Evolutionary conservation across 2,329 filamentous ascomycete species (phyloP).

Genomic region (Cercospora citrullina): DNA sequence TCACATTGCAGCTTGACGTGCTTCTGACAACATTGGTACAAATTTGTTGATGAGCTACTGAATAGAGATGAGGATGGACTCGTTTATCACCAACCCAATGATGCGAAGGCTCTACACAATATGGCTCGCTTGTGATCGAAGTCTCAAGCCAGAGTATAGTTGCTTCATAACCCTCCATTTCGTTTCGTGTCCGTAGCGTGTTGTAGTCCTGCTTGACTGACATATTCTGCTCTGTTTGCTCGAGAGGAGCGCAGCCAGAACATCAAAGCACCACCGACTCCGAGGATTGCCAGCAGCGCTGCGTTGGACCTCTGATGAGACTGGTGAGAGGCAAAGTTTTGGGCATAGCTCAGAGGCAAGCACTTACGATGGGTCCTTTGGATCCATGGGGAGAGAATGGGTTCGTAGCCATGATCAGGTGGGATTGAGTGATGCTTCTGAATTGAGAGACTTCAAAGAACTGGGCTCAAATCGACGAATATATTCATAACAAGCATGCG

Average conservation of each 20-base stretch:
- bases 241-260: neutral
- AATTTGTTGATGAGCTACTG: neutral
- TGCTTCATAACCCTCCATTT: neutral
- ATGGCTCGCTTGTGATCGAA: neutral
- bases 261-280: neutral
- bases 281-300: neutral
- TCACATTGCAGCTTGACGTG: slow-evolving; percentile 17
- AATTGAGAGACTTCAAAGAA: neutral
- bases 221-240: neutral
- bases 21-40: slow-evolving; percentile 11
- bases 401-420: neutral
- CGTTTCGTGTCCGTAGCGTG: neutral
- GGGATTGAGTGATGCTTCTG: neutral
- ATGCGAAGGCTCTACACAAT: neutral
- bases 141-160: neutral
- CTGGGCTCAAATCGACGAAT: neutral
- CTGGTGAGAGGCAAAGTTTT: neutral
- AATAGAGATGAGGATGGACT: neutral
- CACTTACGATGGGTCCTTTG: neutral
- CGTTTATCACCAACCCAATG: neutral
- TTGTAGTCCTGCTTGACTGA: neutral
- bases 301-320: neutral
- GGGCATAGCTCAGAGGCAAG: neutral
- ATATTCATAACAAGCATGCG: neutral
- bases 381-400: neutral